phyloP scores from a whole-genome alignment of 1,284 basidiomycete genomes.

The Austroboletus olivaceoglutinosus region DNA sequence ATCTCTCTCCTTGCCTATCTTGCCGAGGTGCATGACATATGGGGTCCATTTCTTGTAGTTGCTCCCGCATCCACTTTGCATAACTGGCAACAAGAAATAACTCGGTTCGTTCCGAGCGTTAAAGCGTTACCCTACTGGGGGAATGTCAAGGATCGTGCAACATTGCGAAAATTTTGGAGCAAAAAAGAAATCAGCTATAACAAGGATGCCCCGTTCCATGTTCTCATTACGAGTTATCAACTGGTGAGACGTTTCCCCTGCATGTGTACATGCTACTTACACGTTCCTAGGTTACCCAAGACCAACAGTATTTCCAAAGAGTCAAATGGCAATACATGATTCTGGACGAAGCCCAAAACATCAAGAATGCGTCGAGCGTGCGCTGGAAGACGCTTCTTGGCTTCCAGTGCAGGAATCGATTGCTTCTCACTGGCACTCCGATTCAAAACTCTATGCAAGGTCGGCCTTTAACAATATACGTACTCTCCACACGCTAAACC shows the following conservation, averaged over 20 bases:
- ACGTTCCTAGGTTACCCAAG: constrained; percentile 76
- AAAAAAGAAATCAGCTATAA: constrained; percentile 97
- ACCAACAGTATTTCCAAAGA: constrained; percentile 97
- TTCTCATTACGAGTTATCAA: constrained; percentile 97
- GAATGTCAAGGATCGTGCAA: constrained; percentile 93
- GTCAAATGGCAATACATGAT: constrained; percentile 99
- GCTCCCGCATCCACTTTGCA: constrained; percentile 97
- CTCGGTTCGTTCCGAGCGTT: constrained; percentile 90
- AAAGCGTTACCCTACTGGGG: constrained; percentile 99
- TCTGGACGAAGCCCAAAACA: constrained; percentile 98
- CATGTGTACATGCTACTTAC: constrained; percentile 6
- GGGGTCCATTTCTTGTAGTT: constrained; percentile 99
- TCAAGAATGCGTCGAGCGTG: constrained; percentile 97
- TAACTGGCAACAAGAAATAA: constrained; percentile 99
- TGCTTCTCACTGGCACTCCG: constrained; percentile 95
- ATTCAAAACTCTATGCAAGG: constrained; percentile 99
- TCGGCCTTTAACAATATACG: constrained; percentile 34
- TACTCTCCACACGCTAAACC: constrained; percentile 10
- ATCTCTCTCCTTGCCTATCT: constrained; percentile 97
- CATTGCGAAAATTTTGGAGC: constrained; percentile 97
- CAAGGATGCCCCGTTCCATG: constrained; percentile 94
- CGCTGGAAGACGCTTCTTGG: constrained; percentile 97
- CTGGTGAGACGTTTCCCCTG: constrained; percentile 53
- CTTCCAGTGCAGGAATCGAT: constrained; percentile 94
- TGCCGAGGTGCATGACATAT: constrained; percentile 96